Evolutionary conservation across 228 moss, liverwort and hornwort species (phyloP).

Genomic region (Sphagnum magellanicum): DNA sequence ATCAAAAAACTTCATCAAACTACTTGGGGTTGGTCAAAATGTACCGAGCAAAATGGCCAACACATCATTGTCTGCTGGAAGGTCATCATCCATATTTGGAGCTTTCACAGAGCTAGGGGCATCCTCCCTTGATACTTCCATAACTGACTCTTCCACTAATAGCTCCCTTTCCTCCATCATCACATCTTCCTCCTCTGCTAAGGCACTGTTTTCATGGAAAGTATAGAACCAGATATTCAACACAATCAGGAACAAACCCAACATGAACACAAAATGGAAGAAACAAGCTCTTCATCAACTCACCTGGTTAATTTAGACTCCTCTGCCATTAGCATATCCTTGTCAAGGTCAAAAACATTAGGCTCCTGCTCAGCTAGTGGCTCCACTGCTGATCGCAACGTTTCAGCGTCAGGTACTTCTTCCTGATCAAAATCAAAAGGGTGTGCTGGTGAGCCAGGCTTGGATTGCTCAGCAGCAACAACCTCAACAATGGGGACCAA

Average conservation of each 20-base stretch:
- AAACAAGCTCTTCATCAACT: too few species aligned
- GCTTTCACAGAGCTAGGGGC: constrained; percentile 34
- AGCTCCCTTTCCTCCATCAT: constrained; percentile 56
- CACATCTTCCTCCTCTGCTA: constrained; percentile 29
- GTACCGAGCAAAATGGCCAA: constrained; percentile 80
- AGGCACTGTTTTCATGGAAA: background rate
- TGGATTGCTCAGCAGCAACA: constrained; percentile 29
- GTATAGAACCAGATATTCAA: too few species aligned
- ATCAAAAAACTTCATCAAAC: too few species aligned
- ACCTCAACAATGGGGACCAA: constrained; percentile 42
- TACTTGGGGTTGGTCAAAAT: constrained; percentile 2
- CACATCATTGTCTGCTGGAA: constrained; percentile 87
- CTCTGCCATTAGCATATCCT: constrained; percentile 34
- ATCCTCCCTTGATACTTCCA: constrained; percentile 32
- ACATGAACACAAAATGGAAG: too few species aligned
- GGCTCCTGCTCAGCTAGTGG: constrained; percentile 41
- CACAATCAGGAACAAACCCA: too few species aligned
- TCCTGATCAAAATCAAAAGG: constrained; percentile 29
- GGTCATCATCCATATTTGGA: constrained; percentile 40
- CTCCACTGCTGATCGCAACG: constrained; percentile 77
- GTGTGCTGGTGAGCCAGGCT: constrained; percentile 20
- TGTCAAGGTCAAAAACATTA: constrained; percentile 80
- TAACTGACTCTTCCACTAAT: constrained; percentile 39
- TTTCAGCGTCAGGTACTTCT: constrained; percentile 88
- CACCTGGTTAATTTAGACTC: constrained; percentile 2